A percentile compares a stretch with the other conserved stretches of the same genome.
phyloP scores from a whole-genome alignment of 306 rosid genomes.

The Astragalus membranaceus region DNA sequence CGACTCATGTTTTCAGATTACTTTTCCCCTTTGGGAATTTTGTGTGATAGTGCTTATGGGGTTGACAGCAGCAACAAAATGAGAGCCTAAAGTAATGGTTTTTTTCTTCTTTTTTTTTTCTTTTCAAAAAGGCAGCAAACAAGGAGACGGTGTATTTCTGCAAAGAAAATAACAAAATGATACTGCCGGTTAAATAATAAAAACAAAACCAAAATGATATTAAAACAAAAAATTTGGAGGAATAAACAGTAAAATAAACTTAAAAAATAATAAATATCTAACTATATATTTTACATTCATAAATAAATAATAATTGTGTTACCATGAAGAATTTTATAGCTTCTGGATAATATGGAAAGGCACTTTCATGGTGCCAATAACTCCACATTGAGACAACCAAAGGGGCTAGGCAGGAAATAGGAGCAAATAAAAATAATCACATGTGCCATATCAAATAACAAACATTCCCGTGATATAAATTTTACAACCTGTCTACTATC shows the following conservation, averaged over 20 bases:
- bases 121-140: not conserved
- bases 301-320: no score
- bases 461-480: no score
- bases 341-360: no score
- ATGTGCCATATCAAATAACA: not conserved
- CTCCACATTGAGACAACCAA: no score
- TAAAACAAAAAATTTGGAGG: no score
- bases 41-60: not conserved
- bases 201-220: no score
- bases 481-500: no score
- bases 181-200: not conserved
- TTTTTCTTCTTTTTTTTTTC: not conserved
- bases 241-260: no score
- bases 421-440: not conserved
- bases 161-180: not conserved
- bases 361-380: no score
- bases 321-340: no score
- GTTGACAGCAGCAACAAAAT: not conserved
- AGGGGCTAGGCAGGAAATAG: not conserved
- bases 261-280: no score
- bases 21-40: not conserved
- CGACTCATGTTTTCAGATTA: constrained; percentile 48
- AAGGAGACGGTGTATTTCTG: not conserved
- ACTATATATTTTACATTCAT: no score
- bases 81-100: not conserved